Percentiles rank a stretch among this genome's conserved stretches.
Evolutionary conservation across 805 yeast species (phyloP).

Genomic region (Cyberlindnera meyerae): DNA sequence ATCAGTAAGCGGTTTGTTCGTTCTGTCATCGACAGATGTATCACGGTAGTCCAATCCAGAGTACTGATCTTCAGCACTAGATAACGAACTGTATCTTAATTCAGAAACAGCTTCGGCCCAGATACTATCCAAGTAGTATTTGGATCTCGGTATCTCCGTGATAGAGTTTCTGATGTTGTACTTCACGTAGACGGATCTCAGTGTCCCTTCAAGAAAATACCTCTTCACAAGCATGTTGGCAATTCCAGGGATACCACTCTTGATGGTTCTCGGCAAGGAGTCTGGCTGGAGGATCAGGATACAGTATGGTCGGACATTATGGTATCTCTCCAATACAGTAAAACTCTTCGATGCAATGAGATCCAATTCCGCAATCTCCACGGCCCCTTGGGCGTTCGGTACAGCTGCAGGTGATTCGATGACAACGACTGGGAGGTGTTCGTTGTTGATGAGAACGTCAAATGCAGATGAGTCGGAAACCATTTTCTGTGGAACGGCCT

Average conservation of each 20-base stretch:
- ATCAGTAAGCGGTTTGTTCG: constrained; percentile 67
- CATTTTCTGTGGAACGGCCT: constrained; percentile 59
- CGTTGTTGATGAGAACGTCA: constrained; percentile 68
- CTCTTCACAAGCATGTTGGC: constrained; percentile 85
- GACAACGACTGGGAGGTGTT: constrained; percentile 77
- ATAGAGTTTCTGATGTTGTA: constrained; percentile 65
- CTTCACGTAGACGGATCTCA: constrained; percentile 76
- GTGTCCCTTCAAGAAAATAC: constrained; percentile 70
- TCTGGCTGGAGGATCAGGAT: constrained; percentile 76
- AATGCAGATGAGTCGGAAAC: constrained; percentile 90
- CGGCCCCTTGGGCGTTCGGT: constrained; percentile 26
- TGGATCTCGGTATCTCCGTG: constrained; percentile 65
- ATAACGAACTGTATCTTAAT: constrained; percentile 55
- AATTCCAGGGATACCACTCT: constrained; percentile 85
- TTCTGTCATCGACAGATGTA: constrained; percentile 70
- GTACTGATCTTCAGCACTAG: constrained; percentile 61
- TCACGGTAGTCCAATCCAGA: constrained; percentile 80
- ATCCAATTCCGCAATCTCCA: constrained; percentile 40
- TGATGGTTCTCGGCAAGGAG: constrained; percentile 73
- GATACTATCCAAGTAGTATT: constrained; percentile 73
- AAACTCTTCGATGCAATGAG: constrained; percentile 44
- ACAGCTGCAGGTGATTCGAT: constrained; percentile 65
- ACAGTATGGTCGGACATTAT: constrained; percentile 76
- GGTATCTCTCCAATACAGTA: constrained; percentile 46
- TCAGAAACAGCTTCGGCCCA: constrained; percentile 63